phyloP scores from a whole-genome alignment of 352 stramenopile genomes.

The Globisporangium paroecandrum region DNA sequence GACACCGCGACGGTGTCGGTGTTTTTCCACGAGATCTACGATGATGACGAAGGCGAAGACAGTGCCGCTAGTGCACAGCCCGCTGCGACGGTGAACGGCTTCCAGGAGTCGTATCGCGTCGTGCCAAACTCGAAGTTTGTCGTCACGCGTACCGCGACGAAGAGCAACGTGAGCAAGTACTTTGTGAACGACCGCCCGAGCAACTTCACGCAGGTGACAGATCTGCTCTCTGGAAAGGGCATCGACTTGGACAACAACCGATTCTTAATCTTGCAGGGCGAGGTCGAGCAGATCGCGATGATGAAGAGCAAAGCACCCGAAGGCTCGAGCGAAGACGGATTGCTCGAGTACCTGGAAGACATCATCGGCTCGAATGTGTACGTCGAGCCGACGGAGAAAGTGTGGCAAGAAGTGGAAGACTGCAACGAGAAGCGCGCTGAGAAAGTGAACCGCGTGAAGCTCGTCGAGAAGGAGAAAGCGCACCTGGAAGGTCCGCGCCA shows the following conservation, averaged over 20 bases:
- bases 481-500: conserved; percentile 92
- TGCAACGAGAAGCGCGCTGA: conserved; percentile 90
- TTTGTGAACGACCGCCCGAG: conserved; percentile 92
- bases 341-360: conserved; percentile 99
- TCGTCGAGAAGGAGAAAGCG: conserved; percentile 97
- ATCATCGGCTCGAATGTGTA: conserved; percentile 99
- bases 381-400: conserved; percentile 93
- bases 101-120: conserved; percentile 88
- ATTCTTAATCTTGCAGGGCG: conserved; percentile 98
- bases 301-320: conserved; percentile 98
- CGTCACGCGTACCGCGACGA: conserved; percentile 92
- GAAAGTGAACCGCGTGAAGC: conserved; percentile 98
- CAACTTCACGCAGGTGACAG: conserved; percentile 94
- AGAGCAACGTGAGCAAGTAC: conserved; percentile 97
- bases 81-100: neutral
- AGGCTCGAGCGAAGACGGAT: conserved; percentile 93
- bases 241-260: conserved; percentile 99
- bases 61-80: neutral
- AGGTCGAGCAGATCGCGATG: conserved; percentile 98
- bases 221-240: conserved; percentile 92
- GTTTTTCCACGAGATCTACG: conserved; percentile 97
- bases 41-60: conserved; percentile 37
- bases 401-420: conserved; percentile 92
- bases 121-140: conserved; percentile 90
- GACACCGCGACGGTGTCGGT: conserved; percentile 96